These are phyloP conservation scores for Macrophomina tecta DNA, from an alignment of 2,329 filamentous ascomycete genomes.

Conservation along the genomic window DNA sequence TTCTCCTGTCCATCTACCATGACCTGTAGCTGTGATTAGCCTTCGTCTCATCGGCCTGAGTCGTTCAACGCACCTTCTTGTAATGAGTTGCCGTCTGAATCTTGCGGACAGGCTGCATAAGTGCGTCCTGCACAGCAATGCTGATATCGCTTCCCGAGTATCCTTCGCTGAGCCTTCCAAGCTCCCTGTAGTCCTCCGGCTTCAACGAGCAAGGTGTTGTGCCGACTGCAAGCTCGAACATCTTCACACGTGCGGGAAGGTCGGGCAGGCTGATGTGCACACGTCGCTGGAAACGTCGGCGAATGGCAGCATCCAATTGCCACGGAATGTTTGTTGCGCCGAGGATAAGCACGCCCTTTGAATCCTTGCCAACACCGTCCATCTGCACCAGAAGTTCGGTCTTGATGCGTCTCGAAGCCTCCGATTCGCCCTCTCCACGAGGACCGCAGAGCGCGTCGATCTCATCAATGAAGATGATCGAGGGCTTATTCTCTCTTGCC, in stretches of 20 bases:
- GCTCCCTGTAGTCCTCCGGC: conserved; percentile 75
- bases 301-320: conserved; percentile 96
- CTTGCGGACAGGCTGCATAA: conserved; percentile 97
- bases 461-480: conserved; percentile 98
- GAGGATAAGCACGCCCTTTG: conserved; percentile 88
- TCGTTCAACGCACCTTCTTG: conserved; percentile 71
- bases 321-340: conserved; percentile 98
- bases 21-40: conserved; percentile 58
- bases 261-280: conserved; percentile 96
- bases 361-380: conserved; percentile 98
- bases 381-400: conserved; percentile 98
- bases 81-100: conserved; percentile 98
- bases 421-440: conserved; percentile 91
- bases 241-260: conserved; percentile 81
- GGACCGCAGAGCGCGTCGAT: conserved; percentile 96
- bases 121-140: conserved; percentile 92
- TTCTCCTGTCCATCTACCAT: conserved; percentile 69
- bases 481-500: conserved; percentile 96
- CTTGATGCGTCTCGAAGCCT: conserved; percentile 96
- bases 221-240: conserved; percentile 96
- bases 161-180: conserved; percentile 85
- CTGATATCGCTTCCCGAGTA: conserved; percentile 96
- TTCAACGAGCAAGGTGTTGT: conserved; percentile 86
- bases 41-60: background rate
- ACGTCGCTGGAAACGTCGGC: conserved; percentile 91